Conservation (phyloP, 2,329 filamentous ascomycete species). For the Fulvia fulva region DNA sequence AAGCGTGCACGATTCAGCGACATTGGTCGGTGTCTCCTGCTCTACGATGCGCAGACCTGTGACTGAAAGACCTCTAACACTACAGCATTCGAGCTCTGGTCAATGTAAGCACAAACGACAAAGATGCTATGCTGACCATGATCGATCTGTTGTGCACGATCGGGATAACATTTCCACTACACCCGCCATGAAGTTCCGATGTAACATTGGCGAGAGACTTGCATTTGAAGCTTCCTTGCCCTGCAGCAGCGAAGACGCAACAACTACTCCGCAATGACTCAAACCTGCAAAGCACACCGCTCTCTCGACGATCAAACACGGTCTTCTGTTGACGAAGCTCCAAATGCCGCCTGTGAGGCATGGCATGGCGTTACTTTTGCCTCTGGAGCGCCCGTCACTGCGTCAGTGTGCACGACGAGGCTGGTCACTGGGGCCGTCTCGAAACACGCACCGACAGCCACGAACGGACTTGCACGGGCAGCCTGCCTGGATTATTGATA, state of each 20-base stretch:
- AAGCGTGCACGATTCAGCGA: neutral
- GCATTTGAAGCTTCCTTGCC: neutral
- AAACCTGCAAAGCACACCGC: neutral
- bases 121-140: neutral
- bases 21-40: neutral
- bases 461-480: neutral
- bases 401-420: neutral
- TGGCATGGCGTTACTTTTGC: neutral
- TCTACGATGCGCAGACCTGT: neutral
- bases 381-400: no score
- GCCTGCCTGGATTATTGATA: neutral
- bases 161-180: neutral
- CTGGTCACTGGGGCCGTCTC: neutral
- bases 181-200: neutral
- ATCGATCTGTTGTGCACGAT: neutral
- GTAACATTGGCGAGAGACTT: neutral
- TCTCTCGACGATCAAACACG: neutral
- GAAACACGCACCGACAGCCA: neutral
- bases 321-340: neutral
- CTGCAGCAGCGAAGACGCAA: neutral
- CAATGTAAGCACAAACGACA: neutral
- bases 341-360: neutral
- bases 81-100: no score
- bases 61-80: neutral
- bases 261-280: neutral